Evolutionary conservation across 352 stramenopile genomes (phyloP).

Genomic region (Aphanomyces astaci): DNA sequence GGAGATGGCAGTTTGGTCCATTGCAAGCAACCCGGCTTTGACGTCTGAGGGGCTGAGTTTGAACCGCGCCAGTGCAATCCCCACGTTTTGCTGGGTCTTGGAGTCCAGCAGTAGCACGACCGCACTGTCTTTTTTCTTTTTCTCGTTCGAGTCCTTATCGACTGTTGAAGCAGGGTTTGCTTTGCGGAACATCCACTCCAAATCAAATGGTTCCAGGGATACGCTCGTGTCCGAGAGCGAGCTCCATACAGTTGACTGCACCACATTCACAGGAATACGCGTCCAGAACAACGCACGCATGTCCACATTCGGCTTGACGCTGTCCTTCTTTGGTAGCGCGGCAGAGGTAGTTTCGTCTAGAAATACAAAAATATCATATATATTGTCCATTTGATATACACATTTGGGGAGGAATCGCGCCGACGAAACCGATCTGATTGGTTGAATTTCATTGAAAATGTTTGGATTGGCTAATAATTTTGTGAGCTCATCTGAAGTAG

Average conservation of each 20-base stretch:
- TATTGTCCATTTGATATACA: too few species aligned
- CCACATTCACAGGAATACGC: slow-evolving; percentile 75
- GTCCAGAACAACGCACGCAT: slow-evolving; percentile 86
- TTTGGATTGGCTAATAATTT: too few species aligned
- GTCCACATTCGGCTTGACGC: slow-evolving; percentile 80
- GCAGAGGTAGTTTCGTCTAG: slow-evolving; percentile 51
- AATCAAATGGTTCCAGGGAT: slow-evolving; percentile 63
- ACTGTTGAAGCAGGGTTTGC: too few species aligned
- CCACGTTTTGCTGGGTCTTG: slow-evolving; percentile 96
- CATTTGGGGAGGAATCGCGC: too few species aligned
- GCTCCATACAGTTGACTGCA: slow-evolving; percentile 83
- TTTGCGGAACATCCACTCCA: slow-evolving; percentile 87
- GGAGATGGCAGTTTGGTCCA: slow-evolving; percentile 62
- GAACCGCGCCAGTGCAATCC: slow-evolving; percentile 94
- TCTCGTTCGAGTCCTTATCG: too few species aligned
- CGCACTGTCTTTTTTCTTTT: slow-evolving; percentile 30
- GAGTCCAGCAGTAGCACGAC: slow-evolving; percentile 89
- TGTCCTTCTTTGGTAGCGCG: slow-evolving; percentile 79
- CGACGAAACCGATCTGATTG: too few species aligned
- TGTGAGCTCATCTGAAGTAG: too few species aligned
- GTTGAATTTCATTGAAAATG: too few species aligned
- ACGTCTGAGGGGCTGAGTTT: slow-evolving; percentile 88
- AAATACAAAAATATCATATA: background rate
- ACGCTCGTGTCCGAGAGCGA: slow-evolving; percentile 66
- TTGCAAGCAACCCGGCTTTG: slow-evolving; percentile 72